Evolutionary conservation across 2,329 filamentous ascomycete species (phyloP).

Genomic region (Coniochaeta hoffmannii): DNA sequence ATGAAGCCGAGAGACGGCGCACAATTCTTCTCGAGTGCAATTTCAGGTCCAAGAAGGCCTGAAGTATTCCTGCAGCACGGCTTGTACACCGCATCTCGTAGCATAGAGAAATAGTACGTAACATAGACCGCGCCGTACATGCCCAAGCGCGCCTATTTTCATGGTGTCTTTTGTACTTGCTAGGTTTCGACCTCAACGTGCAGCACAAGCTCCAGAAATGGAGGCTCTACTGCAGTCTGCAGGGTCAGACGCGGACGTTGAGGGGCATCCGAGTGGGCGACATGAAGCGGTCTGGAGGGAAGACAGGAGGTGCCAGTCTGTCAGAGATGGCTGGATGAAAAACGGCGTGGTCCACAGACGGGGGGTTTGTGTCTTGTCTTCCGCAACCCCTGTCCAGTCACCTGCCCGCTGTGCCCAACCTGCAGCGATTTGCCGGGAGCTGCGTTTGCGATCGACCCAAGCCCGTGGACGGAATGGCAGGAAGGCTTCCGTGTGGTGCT

Average conservation of each 20-base stretch:
- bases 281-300: neutral
- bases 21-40: neutral
- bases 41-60: neutral
- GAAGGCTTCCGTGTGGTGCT: neutral
- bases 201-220: neutral
- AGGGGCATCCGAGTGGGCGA: neutral
- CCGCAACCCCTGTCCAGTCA: neutral
- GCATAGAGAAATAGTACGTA: neutral
- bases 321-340: neutral
- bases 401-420: neutral
- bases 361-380: neutral
- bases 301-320: neutral
- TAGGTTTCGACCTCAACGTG: neutral
- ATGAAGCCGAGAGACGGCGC: neutral
- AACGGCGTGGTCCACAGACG: neutral
- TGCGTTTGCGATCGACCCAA: constrained; percentile 2
- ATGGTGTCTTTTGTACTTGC: neutral
- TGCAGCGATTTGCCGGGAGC: constrained; percentile 1
- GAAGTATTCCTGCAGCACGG: neutral
- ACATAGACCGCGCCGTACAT: neutral
- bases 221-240: neutral
- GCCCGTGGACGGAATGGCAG: neutral
- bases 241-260: neutral
- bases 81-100: neutral
- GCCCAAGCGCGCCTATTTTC: neutral